phyloP scores from a whole-genome alignment of 140 eudicot species.

The Stevia rebaudiana region DNA sequence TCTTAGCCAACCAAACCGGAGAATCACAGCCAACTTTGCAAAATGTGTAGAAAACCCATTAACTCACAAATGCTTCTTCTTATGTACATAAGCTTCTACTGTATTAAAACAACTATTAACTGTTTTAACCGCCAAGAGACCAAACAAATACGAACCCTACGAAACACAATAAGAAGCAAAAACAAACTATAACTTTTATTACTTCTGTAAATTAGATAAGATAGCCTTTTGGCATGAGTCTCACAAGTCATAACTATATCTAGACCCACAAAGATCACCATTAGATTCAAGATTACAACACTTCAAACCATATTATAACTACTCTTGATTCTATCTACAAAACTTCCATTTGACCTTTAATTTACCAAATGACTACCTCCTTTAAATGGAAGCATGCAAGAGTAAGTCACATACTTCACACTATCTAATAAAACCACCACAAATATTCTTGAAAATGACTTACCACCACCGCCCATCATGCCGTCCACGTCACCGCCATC shows the following conservation, averaged over 20 bases:
- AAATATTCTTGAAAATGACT: conserved; percentile 74
- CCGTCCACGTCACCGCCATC: conserved; percentile 54
- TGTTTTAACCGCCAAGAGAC: too few relatives aligned
- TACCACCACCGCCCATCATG: conserved; percentile 43
- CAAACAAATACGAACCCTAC: not conserved
- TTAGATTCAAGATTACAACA: conserved; percentile 18
- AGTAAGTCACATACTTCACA: conserved; percentile 92
- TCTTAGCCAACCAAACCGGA: too few relatives aligned
- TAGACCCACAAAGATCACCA: conserved; percentile 16
- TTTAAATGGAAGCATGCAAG: conserved; percentile 84
- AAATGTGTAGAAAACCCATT: too few relatives aligned
- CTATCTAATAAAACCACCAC: conserved; percentile 93
- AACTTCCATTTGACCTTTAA: conserved; percentile 21
- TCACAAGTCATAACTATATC: conserved; percentile 12
- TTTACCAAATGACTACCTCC: conserved; percentile 64
- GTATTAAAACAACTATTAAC: too few relatives aligned
- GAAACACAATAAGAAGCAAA: not conserved
- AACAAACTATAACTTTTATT: not conserved
- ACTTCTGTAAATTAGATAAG: conserved; percentile 9
- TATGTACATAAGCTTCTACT: too few relatives aligned
- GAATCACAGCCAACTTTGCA: too few relatives aligned
- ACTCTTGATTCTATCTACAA: conserved; percentile 32
- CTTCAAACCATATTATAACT: conserved; percentile 3
- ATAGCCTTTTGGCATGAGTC: conserved; percentile 3
- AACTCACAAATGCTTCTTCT: too few relatives aligned